Evolutionary conservation across 2,329 filamentous ascomycete genomes (phyloP).

Genomic region (Nemania bipapillata): DNA sequence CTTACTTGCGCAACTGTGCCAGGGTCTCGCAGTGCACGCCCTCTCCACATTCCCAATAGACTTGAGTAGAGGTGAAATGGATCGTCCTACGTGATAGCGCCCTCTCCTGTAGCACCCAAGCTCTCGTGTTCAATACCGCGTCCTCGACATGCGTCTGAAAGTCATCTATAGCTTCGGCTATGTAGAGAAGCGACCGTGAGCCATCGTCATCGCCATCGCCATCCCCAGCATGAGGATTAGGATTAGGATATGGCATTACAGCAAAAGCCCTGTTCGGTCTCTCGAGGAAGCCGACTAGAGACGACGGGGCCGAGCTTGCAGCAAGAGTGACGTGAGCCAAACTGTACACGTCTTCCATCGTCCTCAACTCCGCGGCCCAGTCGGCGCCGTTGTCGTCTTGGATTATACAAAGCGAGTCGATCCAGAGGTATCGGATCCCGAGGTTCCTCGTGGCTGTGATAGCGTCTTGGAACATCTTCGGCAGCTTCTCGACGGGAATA

Average conservation of each 20-base stretch:
- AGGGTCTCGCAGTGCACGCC: conserved; percentile 17
- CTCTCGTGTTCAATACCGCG: background rate
- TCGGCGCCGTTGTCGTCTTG: background rate
- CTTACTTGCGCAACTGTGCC: conserved; percentile 14
- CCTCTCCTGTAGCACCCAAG: conserved; percentile 15
- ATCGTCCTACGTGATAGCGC: conserved; percentile 7
- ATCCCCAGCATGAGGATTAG: no score
- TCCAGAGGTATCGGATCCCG: background rate
- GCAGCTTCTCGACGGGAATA: background rate
- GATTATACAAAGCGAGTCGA: background rate
- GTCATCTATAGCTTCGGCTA: background rate
- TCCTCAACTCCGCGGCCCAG: background rate
- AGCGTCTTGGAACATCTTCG: background rate
- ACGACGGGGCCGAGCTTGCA: background rate
- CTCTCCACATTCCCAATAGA: conserved; percentile 13
- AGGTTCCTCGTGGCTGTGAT: background rate
- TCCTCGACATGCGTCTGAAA: background rate
- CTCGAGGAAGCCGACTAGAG: background rate
- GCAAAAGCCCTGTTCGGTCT: background rate
- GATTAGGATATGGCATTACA: no score
- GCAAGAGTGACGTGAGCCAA: background rate
- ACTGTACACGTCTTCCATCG: conserved; percentile 1
- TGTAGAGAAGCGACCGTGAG: background rate
- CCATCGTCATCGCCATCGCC: no score
- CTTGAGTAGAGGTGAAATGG: conserved; percentile 15